Evolutionary conservation across 164 flowering plant genomes (phyloP), one percentile per base, ranked within the genome.

Genomic region (Chloranthus sessilifolius): DNA sequence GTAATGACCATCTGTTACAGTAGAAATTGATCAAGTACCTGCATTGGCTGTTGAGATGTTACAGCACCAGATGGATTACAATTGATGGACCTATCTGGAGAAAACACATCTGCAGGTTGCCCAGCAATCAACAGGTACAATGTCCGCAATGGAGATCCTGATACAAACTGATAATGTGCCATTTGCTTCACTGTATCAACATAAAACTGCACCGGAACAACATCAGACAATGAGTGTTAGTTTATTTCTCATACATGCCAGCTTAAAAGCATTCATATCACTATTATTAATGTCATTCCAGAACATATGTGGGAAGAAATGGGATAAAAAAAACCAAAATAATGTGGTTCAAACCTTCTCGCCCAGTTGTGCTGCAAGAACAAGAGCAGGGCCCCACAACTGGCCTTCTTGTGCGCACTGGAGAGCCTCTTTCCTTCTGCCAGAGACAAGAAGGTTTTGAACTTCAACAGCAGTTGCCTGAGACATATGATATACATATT

Each of bases 111-210:
- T 9, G 80, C 88, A 25, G 87, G 99, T 70, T 86, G 89, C 47
- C 96, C 92, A 15, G 97, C 96, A 62, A 89, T 81, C 31, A 94
- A 67, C 47, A 94, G 71, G 76, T 95, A 89, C 48, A 94, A 70
- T 52, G 99, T 94, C 49, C 97, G 74, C 72, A 94, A 61, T 50
- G 97, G 99, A 51, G 97, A 79, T 42, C 99, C 99, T 6, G 87
- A 66, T 54, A 77, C 68, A 40, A 94, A 70, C 71, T 86, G 95
- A 25, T 56, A 64, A 52, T 78, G 78, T 19, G 99, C 95, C 97
- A 94, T 86, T 76, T 79, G 81, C 75, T 79, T 94, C 63, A 87
- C 82, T 19, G 99, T 83, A 31, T 94, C 97, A 39, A 67, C 71
- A 72, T 85, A 85, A 50, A 78, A 83, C 99, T 94, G 84, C 80